Evolutionary conservation across 495 filamentous ascomycete genomes (phyloP).

Genomic region (Aspergillus avenaceus): DNA sequence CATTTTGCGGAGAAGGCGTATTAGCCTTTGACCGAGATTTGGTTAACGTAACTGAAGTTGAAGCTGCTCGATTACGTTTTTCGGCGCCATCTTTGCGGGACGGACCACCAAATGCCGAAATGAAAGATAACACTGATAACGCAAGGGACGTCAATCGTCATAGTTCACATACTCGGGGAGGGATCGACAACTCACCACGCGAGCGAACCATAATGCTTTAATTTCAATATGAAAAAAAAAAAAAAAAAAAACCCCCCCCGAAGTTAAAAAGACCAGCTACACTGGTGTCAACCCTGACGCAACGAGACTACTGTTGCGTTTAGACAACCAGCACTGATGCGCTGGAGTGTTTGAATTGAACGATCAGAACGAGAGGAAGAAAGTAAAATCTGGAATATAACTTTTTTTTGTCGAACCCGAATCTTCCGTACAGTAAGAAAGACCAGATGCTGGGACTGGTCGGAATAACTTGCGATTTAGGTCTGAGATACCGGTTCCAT

Average conservation of each 20-base stretch:
- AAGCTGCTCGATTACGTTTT: slow-evolving; percentile 28
- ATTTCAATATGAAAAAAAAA: slow-evolving; percentile 4
- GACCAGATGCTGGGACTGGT: slow-evolving; percentile 15
- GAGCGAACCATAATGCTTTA: slow-evolving; percentile 37
- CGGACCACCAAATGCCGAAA: slow-evolving; percentile 52
- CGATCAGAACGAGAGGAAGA: slow-evolving; percentile 3
- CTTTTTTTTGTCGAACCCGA: slow-evolving; percentile 5
- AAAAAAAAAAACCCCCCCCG: too few relatives aligned
- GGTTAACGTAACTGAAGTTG: slow-evolving; percentile 16
- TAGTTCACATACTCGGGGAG: neutral
- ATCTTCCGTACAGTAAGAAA: slow-evolving; percentile 18
- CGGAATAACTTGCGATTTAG: slow-evolving; percentile 10
- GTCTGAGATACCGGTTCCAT: slow-evolving; percentile 12
- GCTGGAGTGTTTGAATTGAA: neutral
- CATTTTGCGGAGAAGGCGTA: slow-evolving; percentile 30
- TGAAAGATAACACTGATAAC: slow-evolving; percentile 58
- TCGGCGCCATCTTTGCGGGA: slow-evolving; percentile 27
- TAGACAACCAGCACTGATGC: neutral
- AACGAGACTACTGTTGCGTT: neutral
- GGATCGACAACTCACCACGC: slow-evolving; percentile 33
- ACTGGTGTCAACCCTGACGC: neutral
- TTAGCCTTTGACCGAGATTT: slow-evolving; percentile 29
- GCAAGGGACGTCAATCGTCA: slow-evolving; percentile 25
- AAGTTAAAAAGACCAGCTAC: slow-evolving; percentile 10
- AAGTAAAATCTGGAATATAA: slow-evolving; percentile 1